Conservation (phyloP, 139 green algal genomes). For the Chlamydomonas schloesseri region DNA sequence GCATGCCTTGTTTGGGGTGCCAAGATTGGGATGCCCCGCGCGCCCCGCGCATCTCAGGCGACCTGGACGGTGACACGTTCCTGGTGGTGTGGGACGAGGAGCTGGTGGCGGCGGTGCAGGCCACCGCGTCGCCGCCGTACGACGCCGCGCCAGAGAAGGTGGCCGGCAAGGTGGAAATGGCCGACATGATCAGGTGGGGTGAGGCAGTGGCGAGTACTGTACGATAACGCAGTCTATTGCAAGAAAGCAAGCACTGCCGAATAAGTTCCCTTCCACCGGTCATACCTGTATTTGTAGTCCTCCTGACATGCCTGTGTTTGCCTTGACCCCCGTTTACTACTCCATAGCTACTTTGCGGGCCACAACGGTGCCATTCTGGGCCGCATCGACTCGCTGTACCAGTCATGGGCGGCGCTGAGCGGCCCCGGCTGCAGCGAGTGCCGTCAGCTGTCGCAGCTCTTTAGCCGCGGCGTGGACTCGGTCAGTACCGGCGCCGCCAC, state of each 20-base stretch:
- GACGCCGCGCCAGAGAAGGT: not conserved
- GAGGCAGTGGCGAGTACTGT: too few relatives aligned
- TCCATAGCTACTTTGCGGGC: slow-evolving; percentile 2
- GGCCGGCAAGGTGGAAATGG: not conserved
- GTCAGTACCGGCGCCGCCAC: slow-evolving; percentile 21
- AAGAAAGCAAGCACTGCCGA: too few relatives aligned
- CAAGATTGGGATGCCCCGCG: too few relatives aligned
- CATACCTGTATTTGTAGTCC: too few relatives aligned
- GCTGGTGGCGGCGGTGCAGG: not conserved
- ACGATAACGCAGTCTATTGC: too few relatives aligned
- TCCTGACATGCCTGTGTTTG: too few relatives aligned
- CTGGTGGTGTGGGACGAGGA: slow-evolving; percentile 21
- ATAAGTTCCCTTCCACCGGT: too few relatives aligned
- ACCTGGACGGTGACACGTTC: slow-evolving; percentile 33
- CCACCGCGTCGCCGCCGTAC: not conserved
- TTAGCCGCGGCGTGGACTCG: slow-evolving; percentile 18
- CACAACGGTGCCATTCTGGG: slow-evolving; percentile 9
- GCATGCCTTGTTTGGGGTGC: too few relatives aligned
- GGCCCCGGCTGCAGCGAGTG: not conserved
- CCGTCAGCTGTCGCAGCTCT: slow-evolving; percentile 28
- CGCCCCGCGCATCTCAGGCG: not conserved
- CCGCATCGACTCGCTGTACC: slow-evolving; percentile 29
- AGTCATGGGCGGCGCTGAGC: slow-evolving; percentile 3
- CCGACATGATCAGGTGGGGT: not conserved
- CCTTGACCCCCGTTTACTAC: too few relatives aligned